These are phyloP conservation scores for Talaromyces sp. DNA, from an alignment of 2,329 filamentous ascomycete genomes.

Conservation along the genomic window DNA sequence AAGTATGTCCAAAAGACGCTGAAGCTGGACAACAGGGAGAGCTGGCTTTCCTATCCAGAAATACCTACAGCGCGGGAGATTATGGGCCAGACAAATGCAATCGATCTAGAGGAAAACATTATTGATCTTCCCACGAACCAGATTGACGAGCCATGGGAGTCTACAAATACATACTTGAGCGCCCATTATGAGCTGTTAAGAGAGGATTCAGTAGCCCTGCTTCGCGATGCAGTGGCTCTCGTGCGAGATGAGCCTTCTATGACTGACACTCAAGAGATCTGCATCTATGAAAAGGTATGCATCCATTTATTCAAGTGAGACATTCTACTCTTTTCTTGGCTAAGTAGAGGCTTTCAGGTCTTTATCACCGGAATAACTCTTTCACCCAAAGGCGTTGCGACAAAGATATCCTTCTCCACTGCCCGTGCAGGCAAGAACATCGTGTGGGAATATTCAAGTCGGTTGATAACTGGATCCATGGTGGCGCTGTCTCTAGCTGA, in stretches of 20 bases:
- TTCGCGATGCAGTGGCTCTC: constrained; percentile 63
- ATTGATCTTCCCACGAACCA: constrained; percentile 52
- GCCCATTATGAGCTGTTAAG: constrained; percentile 72
- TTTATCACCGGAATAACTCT: constrained; percentile 64
- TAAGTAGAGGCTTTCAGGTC: constrained; percentile 50
- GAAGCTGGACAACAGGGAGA: constrained; percentile 17
- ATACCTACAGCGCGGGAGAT: constrained; percentile 42
- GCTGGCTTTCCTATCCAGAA: constrained; percentile 39
- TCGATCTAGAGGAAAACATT: constrained; percentile 22
- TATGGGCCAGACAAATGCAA: constrained; percentile 23
- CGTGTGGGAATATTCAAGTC: constrained; percentile 62
- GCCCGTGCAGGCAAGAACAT: constrained; percentile 63
- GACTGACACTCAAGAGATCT: constrained; percentile 56
- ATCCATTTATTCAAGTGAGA: neutral
- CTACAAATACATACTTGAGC: constrained; percentile 64
- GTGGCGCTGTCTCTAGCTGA: constrained; percentile 52
- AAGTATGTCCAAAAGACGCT: constrained; percentile 26
- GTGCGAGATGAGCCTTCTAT: constrained; percentile 54
- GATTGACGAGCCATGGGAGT: constrained; percentile 55
- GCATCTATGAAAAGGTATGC: constrained; percentile 66
- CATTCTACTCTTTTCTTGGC: neutral
- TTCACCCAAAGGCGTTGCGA: constrained; percentile 59
- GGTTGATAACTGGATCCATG: constrained; percentile 53
- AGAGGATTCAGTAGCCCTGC: constrained; percentile 67
- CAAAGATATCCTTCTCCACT: constrained; percentile 68